Conservation (phyloP, 1,284 basidiomycete species). For the Ganoderma leucocontextum region DNA sequence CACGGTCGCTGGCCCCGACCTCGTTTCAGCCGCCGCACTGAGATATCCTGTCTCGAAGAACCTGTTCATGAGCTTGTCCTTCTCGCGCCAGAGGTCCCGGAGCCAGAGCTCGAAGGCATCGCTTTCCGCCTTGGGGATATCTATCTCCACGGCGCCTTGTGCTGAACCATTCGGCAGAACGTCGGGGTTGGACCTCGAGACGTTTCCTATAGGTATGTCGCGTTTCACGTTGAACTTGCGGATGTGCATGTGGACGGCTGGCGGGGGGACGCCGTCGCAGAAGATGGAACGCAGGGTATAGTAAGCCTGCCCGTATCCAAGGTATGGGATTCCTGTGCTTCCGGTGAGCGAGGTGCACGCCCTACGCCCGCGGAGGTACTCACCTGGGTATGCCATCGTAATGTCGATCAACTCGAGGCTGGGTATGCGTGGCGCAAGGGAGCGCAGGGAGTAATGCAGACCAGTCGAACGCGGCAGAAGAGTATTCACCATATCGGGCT, state of each 20-base stretch:
- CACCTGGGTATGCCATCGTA: constrained; percentile 90
- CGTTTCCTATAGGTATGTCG: constrained; percentile 73
- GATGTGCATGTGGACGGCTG: constrained; percentile 87
- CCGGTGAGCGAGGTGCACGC: background rate
- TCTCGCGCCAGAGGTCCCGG: constrained; percentile 80
- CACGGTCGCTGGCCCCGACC: constrained; percentile 40
- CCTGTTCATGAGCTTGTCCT: constrained; percentile 77
- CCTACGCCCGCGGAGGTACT: constrained; percentile 23
- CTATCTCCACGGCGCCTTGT: constrained; percentile 54
- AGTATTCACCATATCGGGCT: constrained; percentile 83
- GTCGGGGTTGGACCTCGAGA: constrained; percentile 49
- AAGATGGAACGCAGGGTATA: constrained; percentile 93
- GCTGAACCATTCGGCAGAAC: constrained; percentile 42
- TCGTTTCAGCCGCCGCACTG: constrained; percentile 27
- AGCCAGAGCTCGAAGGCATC: constrained; percentile 87
- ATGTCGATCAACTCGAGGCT: constrained; percentile 87
- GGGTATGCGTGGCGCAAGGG: constrained; percentile 81
- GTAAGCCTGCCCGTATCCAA: constrained; percentile 82
- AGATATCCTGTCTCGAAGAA: constrained; percentile 65
- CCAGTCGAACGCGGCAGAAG: constrained; percentile 94
- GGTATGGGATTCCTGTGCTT: constrained; percentile 62
- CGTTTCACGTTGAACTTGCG: constrained; percentile 74
- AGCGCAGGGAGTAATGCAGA: constrained; percentile 84
- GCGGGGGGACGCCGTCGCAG: constrained; percentile 84
- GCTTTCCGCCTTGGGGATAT: constrained; percentile 75